phyloP scores from a whole-genome alignment of 139 green algal genomes.

The Desmodesmus armatus region DNA sequence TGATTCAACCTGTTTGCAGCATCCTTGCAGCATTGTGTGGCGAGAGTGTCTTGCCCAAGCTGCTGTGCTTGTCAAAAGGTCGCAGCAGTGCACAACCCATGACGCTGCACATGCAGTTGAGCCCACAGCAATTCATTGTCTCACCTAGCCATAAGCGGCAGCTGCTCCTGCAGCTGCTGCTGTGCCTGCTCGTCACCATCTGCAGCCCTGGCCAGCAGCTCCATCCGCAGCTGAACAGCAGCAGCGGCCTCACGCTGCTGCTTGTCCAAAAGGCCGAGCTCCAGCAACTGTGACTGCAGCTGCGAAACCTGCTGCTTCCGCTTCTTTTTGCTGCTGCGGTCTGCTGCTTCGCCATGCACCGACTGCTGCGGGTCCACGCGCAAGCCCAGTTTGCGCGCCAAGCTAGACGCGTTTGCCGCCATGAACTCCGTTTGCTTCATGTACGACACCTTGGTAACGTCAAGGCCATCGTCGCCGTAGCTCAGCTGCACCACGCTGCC shows the following conservation, averaged over 20 bases:
- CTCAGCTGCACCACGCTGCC: constrained; percentile 73
- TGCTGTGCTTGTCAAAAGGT: too few species aligned
- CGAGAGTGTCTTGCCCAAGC: too few species aligned
- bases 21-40: too few species aligned
- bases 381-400: constrained; percentile 39
- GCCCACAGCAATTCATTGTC: too few species aligned
- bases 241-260: not conserved
- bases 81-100: too few species aligned
- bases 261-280: not conserved
- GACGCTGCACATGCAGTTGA: too few species aligned
- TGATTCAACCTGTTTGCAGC: too few species aligned
- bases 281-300: not conserved
- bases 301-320: constrained; percentile 28
- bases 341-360: too few species aligned
- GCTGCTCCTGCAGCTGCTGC: constrained; percentile 51
- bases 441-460: constrained; percentile 80
- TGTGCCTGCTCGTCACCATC: constrained; percentile 25
- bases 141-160: constrained; percentile 38
- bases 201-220: constrained; percentile 43
- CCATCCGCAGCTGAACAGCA: not conserved
- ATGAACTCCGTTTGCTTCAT: constrained; percentile 90
- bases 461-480: constrained; percentile 96
- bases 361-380: constrained; percentile 3
- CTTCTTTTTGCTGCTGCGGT: constrained; percentile 14
- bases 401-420: constrained; percentile 74